These are phyloP conservation scores for Friedmanniomyces simplex DNA, from an alignment of 495 filamentous ascomycete species.

Conservation along the genomic window DNA sequence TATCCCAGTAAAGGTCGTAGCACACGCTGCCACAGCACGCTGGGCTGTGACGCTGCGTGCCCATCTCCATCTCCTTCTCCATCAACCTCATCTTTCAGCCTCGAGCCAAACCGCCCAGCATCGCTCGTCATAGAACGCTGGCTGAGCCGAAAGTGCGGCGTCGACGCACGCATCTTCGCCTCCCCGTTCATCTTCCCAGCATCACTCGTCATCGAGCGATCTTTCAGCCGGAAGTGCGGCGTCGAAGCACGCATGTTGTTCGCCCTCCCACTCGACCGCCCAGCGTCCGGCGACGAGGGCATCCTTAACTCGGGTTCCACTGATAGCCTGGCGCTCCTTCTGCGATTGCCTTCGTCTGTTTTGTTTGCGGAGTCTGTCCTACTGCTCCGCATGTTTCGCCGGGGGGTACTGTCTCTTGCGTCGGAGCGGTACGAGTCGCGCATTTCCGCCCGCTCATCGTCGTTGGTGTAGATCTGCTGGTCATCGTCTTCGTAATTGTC, in stretches of 20 bases:
- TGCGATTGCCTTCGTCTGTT: slow-evolving; percentile 7
- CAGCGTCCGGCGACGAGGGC: slow-evolving; percentile 32
- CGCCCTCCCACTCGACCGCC: not conserved
- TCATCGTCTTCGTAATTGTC: slow-evolving; percentile 15
- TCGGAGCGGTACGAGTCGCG: slow-evolving; percentile 2
- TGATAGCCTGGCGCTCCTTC: slow-evolving; percentile 14
- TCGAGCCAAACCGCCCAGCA: slow-evolving; percentile 10
- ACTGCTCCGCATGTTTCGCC: slow-evolving; percentile 1
- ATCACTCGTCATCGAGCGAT: slow-evolving; percentile 13
- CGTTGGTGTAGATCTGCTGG: slow-evolving; percentile 2
- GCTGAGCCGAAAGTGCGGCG: slow-evolving; percentile 12
- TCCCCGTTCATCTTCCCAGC: slow-evolving; percentile 2
- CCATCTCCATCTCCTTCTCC: slow-evolving; percentile 6
- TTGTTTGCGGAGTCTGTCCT: not conserved
- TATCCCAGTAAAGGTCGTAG: slow-evolving; percentile 33
- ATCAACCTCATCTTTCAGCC: slow-evolving; percentile 4
- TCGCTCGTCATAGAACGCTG: slow-evolving; percentile 13
- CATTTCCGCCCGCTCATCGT: slow-evolving; percentile 11
- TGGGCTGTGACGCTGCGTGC: not conserved
- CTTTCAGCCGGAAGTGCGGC: slow-evolving; percentile 18
- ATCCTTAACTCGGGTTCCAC: slow-evolving; percentile 40
- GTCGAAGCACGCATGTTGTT: not conserved
- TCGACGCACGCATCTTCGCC: slow-evolving; percentile 8
- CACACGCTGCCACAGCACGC: slow-evolving; percentile 14
- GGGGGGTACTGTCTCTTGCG: not conserved